These are phyloP conservation scores for Peribolospora kevripleyi DNA, from an alignment of 768 basidiomycete genomes.

Conservation along the genomic window DNA sequence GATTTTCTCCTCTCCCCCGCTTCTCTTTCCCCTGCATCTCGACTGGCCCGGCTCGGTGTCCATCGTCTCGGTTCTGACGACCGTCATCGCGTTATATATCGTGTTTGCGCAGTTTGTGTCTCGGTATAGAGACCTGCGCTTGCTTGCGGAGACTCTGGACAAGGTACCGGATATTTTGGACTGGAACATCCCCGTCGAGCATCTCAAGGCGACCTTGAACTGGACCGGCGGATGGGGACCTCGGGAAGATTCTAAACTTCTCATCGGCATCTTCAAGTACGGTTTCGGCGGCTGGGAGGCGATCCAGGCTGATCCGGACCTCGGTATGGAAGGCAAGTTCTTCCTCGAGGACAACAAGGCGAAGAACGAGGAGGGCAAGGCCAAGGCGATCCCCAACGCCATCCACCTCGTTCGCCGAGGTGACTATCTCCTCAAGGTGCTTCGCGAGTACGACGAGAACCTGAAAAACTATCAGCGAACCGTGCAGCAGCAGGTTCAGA, in stretches of 20 bases:
- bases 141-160: too few species aligned
- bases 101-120: too few species aligned
- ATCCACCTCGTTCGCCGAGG: constrained; percentile 94
- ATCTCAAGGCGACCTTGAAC: constrained; percentile 75
- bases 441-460: constrained; percentile 76
- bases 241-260: constrained; percentile 75
- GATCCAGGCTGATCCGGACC: constrained; percentile 64
- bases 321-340: constrained; percentile 74
- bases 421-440: constrained; percentile 64
- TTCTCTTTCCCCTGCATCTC: background rate
- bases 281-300: constrained; percentile 95
- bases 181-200: constrained; percentile 77
- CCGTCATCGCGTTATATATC: background rate
- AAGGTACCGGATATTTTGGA: constrained; percentile 19
- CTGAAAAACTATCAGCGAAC: background rate
- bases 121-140: too few species aligned
- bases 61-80: background rate
- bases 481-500: background rate
- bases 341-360: constrained; percentile 97
- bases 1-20: background rate
- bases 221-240: constrained; percentile 93
- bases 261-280: constrained; percentile 75
- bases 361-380: constrained; percentile 23
- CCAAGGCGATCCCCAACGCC: constrained; percentile 66
- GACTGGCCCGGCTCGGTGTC: background rate